Percentiles rank a stretch among this genome's conserved stretches.
phyloP scores from a whole-genome alignment of 148 eudicot species.

The Silene uniflora region DNA sequence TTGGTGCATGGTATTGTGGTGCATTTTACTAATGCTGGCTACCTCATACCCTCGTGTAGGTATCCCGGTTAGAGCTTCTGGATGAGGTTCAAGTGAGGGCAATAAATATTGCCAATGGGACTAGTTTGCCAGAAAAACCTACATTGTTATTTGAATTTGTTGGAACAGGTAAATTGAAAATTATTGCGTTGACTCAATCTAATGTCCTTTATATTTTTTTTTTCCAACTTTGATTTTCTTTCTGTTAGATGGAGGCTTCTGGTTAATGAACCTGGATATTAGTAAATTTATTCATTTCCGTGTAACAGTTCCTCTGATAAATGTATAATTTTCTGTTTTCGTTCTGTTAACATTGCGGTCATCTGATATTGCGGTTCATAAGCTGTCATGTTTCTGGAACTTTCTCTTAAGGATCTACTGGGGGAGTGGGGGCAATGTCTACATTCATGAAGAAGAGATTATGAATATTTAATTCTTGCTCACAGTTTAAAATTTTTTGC shows the following conservation, averaged over 20 bases:
- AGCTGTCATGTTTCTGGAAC: neutral
- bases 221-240: neutral
- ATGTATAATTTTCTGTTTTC: neutral
- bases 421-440: no score
- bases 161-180: conserved; percentile 73
- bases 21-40: conserved; percentile 5
- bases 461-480: no score
- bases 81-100: conserved; percentile 98
- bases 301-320: neutral
- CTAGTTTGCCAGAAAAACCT: conserved; percentile 74
- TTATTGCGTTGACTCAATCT: neutral
- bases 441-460: no score
- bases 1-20: neutral
- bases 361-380: neutral
- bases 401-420: no score
- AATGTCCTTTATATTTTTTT: neutral
- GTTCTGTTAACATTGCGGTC: neutral
- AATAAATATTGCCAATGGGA: conserved; percentile 81
- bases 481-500: no score
- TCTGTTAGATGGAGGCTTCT: neutral
- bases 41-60: conserved; percentile 34
- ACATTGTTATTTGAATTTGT: conserved; percentile 88
- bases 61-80: conserved; percentile 83
- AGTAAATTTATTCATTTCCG: neutral
- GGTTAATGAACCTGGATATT: no score